Evolutionary conservation across 2,329 filamentous ascomycete genomes (phyloP), one percentile per base, ranked within the genome.

Genomic region (Pseudocercospora crystallina): DNA sequence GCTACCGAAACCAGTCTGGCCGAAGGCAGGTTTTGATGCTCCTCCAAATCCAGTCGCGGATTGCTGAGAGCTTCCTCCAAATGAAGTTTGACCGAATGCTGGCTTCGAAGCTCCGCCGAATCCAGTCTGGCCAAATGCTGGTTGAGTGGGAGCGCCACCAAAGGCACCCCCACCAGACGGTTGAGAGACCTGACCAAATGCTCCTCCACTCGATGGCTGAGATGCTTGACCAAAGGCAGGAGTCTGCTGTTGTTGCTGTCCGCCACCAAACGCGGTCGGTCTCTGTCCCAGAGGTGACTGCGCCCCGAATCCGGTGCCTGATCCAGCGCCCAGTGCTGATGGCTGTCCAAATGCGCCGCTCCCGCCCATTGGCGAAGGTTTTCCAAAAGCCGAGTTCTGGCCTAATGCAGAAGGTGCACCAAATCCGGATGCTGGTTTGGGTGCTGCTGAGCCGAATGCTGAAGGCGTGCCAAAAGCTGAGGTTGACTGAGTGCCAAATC

Each of bases 141-240:
- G 48, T 29, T 51, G 46, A 30, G 47, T 45, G 30, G 55, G 48
- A 31, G 56, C 44, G 14, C 43, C 33, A 14, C 39, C 40, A 13
- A 49, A 49, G 5, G 26, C 51, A 26, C 47, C 48, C 13, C 35
- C 46, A 12, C 48, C 32, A 20, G 53, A 42, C 36, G 40, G 50
- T 29, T 57, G 50, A n/a, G 42, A 35, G 8, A n/a, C 9, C 32
- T 34, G 32, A 14, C 39, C 40, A 13, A 49, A 49, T 10, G 26
- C 51, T 31, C 47, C 48, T 15, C 35, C 46, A 12, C 48, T 31
- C 13, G 53, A 42, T 40, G 40, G 50, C 15, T 57, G 50, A n/a
- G 42, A 35, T 3, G 51, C 20, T n/a, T 73, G 67, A 14, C 73
- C 72, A 59, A 76, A 75, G 12, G 67, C 63, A 40, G 56, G 58